A percentile compares a stretch with the other conserved stretches of the same genome.
These are phyloP conservation scores for Ochromonadaceae sp. DNA, from an alignment of 352 stramenopile genomes.

Conservation along the genomic window DNA sequence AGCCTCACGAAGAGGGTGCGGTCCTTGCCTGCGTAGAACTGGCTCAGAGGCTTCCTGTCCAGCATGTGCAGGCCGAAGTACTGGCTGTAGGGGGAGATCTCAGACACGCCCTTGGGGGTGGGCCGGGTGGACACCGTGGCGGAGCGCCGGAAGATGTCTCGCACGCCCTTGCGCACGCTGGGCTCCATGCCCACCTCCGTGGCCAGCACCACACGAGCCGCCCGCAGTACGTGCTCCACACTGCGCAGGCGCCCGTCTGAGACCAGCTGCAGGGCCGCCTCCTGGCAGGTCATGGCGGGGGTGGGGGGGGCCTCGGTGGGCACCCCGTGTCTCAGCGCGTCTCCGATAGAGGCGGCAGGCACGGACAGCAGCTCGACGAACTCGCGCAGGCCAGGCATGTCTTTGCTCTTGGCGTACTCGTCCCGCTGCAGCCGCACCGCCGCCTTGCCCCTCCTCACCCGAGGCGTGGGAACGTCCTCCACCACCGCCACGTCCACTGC, in stretches of 20 bases:
- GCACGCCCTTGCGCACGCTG: background rate
- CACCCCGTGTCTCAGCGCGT: too few relatives aligned
- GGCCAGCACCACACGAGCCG: conserved; percentile 26
- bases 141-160: background rate
- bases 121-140: conserved; percentile 24
- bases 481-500: too few relatives aligned
- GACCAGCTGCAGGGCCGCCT: too few relatives aligned
- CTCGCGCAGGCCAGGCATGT: background rate
- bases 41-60: conserved; percentile 19
- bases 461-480: too few relatives aligned
- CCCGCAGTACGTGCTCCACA: conserved; percentile 7
- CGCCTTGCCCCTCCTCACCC: too few relatives aligned
- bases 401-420: background rate
- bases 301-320: background rate
- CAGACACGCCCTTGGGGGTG: conserved; percentile 12
- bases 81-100: conserved; percentile 25
- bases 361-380: background rate
- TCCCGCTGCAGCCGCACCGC: too few relatives aligned
- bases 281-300: too few relatives aligned
- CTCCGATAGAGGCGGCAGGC: background rate
- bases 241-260: background rate
- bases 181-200: conserved; percentile 29
- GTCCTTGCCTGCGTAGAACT: conserved; percentile 11
- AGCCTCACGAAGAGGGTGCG: background rate
- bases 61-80: conserved; percentile 30